These are phyloP conservation scores for Pontederia crassipes DNA, from an alignment of 176 grass and related monocot genomes.

Conservation along the genomic window DNA sequence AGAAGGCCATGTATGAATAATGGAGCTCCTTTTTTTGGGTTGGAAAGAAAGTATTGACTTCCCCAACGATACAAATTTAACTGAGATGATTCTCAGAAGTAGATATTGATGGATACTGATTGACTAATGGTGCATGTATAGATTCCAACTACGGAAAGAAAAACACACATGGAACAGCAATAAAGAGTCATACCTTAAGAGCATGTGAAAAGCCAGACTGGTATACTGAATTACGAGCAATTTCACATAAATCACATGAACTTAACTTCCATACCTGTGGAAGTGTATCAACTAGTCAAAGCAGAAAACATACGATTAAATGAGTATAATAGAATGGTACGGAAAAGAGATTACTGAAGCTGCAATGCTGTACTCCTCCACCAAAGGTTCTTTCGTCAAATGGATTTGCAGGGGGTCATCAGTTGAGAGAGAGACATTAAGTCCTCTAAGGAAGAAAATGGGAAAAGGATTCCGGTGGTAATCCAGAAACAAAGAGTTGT, in stretches of 20 bases:
- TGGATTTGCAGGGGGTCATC: conserved; percentile 95
- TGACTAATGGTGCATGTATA: neutral
- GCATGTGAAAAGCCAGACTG: conserved; percentile 89
- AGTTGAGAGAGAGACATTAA: conserved; percentile 89
- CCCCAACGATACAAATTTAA: too few relatives aligned
- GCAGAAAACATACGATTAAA: neutral
- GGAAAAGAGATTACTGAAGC: conserved; percentile 51
- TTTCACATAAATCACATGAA: conserved; percentile 84
- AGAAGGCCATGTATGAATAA: too few relatives aligned
- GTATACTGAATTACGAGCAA: conserved; percentile 85
- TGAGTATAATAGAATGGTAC: neutral
- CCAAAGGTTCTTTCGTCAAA: conserved; percentile 92
- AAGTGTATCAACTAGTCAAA: conserved; percentile 10
- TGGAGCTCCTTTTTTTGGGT: too few relatives aligned
- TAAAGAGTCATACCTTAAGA: conserved; percentile 43
- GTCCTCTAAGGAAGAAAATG: conserved; percentile 69
- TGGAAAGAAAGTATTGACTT: too few relatives aligned
- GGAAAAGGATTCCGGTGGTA: conserved; percentile 92
- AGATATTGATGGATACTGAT: neutral
- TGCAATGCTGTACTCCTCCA: conserved; percentile 94
- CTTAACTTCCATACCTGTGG: conserved; percentile 88
- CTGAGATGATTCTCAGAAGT: neutral
- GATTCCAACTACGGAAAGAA: neutral
- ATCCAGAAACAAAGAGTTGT: conserved; percentile 88
- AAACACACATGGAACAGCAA: neutral